phyloP scores from a whole-genome alignment of 2,329 filamentous ascomycete genomes.

The Biscogniauxia mediterranea region DNA sequence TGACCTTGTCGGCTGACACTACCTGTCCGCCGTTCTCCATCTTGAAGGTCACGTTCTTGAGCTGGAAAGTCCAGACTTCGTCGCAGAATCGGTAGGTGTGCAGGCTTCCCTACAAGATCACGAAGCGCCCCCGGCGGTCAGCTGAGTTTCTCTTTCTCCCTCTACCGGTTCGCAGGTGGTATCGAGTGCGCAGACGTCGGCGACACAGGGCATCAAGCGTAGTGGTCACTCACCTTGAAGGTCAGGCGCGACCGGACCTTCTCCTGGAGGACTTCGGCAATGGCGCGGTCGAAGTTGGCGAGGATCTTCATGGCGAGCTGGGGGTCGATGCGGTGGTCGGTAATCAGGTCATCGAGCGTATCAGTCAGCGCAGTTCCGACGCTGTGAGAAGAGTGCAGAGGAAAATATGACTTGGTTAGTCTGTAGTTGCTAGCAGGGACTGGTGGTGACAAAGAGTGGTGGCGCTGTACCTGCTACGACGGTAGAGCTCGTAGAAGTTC shows the following conservation, averaged over 20 bases:
- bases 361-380: constrained; percentile 92
- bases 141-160: not conserved
- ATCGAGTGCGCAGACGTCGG: not conserved
- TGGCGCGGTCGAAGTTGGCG: constrained; percentile 88
- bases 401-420: constrained; percentile 14
- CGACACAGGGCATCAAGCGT: no score
- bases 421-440: not conserved
- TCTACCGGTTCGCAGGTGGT: no score
- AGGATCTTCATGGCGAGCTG: constrained; percentile 99
- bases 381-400: constrained; percentile 48
- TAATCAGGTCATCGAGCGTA: constrained; percentile 95
- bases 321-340: constrained; percentile 90
- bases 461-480: constrained; percentile 81
- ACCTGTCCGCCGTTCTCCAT: constrained; percentile 75
- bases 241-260: constrained; percentile 87
- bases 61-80: constrained; percentile 98
- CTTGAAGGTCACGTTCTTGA: constrained; percentile 99
- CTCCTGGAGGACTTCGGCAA: constrained; percentile 86
- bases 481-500: constrained; percentile 91
- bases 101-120: constrained; percentile 71
- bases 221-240: constrained; percentile 73
- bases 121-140: constrained; percentile 2
- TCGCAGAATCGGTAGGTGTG: constrained; percentile 99
- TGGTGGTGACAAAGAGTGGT: constrained; percentile 10
- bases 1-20: constrained; percentile 85